Evolutionary conservation across 805 yeast species (phyloP), one percentile per base, ranked within the genome.

Genomic region (Torulaspora gathmanii): DNA sequence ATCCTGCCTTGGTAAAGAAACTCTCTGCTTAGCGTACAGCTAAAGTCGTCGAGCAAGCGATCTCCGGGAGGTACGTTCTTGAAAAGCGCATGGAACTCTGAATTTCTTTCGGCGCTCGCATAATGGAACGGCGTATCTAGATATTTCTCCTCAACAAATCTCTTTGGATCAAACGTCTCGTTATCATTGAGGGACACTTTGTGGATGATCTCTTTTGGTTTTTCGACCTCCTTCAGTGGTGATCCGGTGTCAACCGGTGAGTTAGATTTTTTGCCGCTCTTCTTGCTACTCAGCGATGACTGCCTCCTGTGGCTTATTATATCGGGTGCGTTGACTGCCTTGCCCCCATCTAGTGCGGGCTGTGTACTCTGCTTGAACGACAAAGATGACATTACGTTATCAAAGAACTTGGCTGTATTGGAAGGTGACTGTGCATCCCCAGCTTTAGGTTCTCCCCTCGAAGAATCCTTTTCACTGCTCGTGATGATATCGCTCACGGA

Each of bases 11-110:
- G 97, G 8, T 88, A 68, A 26, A 91, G 70, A 39, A 89, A 86
- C 52, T 91, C 98, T 49, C 88, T 72, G 52, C 90, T 83, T 44
- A 91, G 68, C 0, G 97, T 96, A 70, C 98, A 93, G 22, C 87
- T 79, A 57, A 84, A 90, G 56, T 89, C 97, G 57, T 88, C 96
- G 28, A 91, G 62, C 12, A 91, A 68, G 40, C 83, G 70, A 57
- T 91, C 97, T 37, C 79, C 75, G 19, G 68, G 67, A 2, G 90
- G 85, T 2, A 88, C 69, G 7, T 80, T 72, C 45, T 79, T 73
- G 70, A 91, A 93, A 2, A 83, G 54, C 31, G 71, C 74, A 65
- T 89, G 97, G 63, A 88, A 93, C 30, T 86, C 95, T 4, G 73
- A 69, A 57, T 89, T 75, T 43, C 95, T 70, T 39, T 74, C 74